Conservation (phyloP, 2,329 filamentous ascomycete genomes). For the Coniella vitis region DNA sequence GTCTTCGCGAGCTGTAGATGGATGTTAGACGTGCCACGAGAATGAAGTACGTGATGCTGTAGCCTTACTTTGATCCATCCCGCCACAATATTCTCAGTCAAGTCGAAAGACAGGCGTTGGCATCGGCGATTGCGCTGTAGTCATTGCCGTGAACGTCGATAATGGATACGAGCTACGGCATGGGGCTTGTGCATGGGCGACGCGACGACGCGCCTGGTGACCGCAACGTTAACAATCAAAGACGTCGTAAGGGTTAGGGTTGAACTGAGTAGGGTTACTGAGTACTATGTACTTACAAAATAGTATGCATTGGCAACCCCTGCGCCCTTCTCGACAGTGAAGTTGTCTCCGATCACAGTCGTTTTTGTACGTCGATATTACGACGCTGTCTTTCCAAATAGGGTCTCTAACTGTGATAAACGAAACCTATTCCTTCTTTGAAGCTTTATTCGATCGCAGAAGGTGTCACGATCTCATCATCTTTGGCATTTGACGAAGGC, state of each 20-base stretch:
- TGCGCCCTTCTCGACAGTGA: too few species aligned
- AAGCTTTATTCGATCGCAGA: too few species aligned
- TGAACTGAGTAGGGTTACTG: too few species aligned
- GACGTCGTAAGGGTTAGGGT: not conserved
- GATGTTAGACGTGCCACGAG: slow-evolving; percentile 8
- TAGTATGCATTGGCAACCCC: too few species aligned
- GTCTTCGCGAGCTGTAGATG: slow-evolving; percentile 46
- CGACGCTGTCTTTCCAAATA: too few species aligned
- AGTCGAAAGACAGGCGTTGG: not conserved
- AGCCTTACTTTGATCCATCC: slow-evolving; percentile 29
- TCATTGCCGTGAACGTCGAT: not conserved
- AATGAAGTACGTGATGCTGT: not conserved
- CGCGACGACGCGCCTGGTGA: slow-evolving; percentile 3
- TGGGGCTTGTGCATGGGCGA: not conserved
- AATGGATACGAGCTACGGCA: not conserved
- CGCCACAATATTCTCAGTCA: slow-evolving; percentile 9
- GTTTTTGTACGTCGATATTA: too few species aligned
- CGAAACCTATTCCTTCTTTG: too few species aligned
- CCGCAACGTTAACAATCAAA: not conserved
- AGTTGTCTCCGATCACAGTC: too few species aligned
- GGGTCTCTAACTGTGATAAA: too few species aligned
- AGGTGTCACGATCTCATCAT: too few species aligned
- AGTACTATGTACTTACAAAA: too few species aligned
- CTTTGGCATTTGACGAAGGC: too few species aligned
- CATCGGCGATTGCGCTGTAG: not conserved